Evolutionary conservation across 176 grass and related monocot species (phyloP), one percentile per base, ranked within the genome.

Genomic region (Oryza brachyantha): DNA sequence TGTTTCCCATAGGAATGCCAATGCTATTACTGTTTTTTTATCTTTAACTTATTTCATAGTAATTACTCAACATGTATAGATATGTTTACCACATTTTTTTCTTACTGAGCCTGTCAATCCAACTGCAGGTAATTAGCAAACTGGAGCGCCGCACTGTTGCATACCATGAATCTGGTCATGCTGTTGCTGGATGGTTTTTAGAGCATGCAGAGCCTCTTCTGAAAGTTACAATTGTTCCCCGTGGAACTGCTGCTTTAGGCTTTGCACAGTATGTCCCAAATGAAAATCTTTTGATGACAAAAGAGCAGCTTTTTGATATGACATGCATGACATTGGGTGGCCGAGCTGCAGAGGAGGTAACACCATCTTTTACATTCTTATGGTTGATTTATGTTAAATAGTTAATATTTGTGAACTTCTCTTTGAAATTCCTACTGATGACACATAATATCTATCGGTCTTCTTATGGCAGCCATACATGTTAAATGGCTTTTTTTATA

Each of bases 261-360:
- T 99, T 99, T 54, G 96, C 96, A 74, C 96, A 99, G 41, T 95
- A 99, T 32, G 86, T 99, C 9, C 92, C 90, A 41, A 99, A 83
- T 89, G 96, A 95, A 80, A 95, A 93, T 80, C 96, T 95, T 81
- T 74, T 99, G 64, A 94, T 95, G 92, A 99, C 96, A 65, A 99
- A 99, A 73, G 96, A 99, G 13, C 96, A 99, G 48, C 96, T 95
- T 78, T 91, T 99, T 38, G 96, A 99, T 73, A 90, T 99, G 96
- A 99, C 96, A 71, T 95, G 96, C 80, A 99, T 99, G 96, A 99
- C 96, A 72, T 89, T 99, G 70, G 96, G 96, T 76, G 96, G 92
- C 24, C 88, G 92, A 64, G 96, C 96, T 88, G 90, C 96, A 37
- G 96, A 99, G 70, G 86, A 99, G 96, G 96, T 99, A 91, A 32